phyloP scores from a whole-genome alignment of 2,329 filamentous ascomycete species.

The Bisporella sp. region DNA sequence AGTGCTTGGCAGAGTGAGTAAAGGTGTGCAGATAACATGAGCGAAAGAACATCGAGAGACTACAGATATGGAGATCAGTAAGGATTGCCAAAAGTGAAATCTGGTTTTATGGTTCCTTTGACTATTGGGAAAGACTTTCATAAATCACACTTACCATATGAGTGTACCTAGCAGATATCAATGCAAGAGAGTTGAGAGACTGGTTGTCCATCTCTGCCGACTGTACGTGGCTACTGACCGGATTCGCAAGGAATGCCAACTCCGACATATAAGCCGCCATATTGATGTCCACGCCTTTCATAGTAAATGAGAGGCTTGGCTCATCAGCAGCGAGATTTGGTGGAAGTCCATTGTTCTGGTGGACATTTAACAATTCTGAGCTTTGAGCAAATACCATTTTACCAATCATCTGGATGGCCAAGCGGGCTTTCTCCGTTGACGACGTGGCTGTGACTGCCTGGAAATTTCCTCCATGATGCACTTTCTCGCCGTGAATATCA shows the following conservation, averaged over 20 bases:
- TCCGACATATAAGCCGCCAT: slow-evolving; percentile 59
- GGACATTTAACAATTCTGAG: slow-evolving; percentile 55
- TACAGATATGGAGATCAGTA: too few relatives aligned
- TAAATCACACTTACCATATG: slow-evolving; percentile 29
- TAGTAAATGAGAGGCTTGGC: slow-evolving; percentile 47
- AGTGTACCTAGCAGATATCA: slow-evolving; percentile 51
- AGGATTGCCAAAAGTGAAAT: too few relatives aligned
- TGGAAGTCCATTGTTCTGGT: slow-evolving; percentile 52
- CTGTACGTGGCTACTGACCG: slow-evolving; percentile 56
- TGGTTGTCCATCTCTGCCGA: slow-evolving; percentile 64
- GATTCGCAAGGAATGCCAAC: slow-evolving; percentile 53
- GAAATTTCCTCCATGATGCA: slow-evolving; percentile 62
- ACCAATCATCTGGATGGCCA: slow-evolving; percentile 45
- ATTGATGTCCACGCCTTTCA: slow-evolving; percentile 60
- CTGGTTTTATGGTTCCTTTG: too few relatives aligned
- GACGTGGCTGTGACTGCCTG: slow-evolving; percentile 57
- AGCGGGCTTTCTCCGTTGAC: slow-evolving; percentile 54
- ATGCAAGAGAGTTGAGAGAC: slow-evolving; percentile 56
- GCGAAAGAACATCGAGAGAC: slow-evolving; percentile 45
- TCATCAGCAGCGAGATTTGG: slow-evolving; percentile 56
- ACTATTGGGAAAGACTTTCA: too few relatives aligned
- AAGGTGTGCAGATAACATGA: slow-evolving; percentile 48
- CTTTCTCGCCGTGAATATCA: slow-evolving; percentile 31
- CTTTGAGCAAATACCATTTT: slow-evolving; percentile 58
- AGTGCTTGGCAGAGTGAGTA: slow-evolving; percentile 52